A percentile compares a stretch with the other conserved stretches of the same genome.
Evolutionary conservation across 129 eudicot genomes (phyloP).

Genomic region (sunflower (Helianthus annuus)): DNA sequence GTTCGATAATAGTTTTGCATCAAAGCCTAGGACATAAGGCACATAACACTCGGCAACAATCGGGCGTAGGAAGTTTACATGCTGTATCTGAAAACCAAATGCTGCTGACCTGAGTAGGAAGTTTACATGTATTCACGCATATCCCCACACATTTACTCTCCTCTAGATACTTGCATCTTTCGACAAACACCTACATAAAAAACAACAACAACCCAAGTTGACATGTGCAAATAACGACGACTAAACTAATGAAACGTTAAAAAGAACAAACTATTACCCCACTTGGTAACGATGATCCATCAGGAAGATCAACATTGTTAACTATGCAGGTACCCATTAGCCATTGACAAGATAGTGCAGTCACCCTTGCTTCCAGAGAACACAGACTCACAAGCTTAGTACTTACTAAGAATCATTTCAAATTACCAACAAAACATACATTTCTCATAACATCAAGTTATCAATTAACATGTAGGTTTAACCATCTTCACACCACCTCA

Average conservation of each 20-base stretch:
- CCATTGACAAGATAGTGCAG: slow-evolving; percentile 91
- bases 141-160: slow-evolving; percentile 97
- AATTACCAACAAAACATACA: too few relatives aligned
- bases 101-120: slow-evolving; percentile 87
- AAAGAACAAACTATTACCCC: slow-evolving; percentile 55
- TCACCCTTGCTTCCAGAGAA: slow-evolving; percentile 80
- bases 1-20: too few relatives aligned
- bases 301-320: slow-evolving; percentile 65
- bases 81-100: not conserved
- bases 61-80: too few relatives aligned
- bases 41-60: too few relatives aligned
- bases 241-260: not conserved
- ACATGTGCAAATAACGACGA: slow-evolving; percentile 9
- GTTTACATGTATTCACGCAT: slow-evolving; percentile 91
- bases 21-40: too few relatives aligned
- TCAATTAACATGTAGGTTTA: not conserved
- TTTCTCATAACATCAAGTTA: not conserved
- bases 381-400: slow-evolving; percentile 31
- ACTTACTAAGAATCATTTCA: not conserved
- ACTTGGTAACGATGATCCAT: slow-evolving; percentile 72
- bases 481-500: too few relatives aligned
- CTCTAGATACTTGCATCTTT: slow-evolving; percentile 92
- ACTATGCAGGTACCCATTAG: slow-evolving; percentile 88
- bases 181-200: slow-evolving; percentile 74
- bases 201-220: not conserved